Evolutionary conservation across 2,329 filamentous ascomycete genomes (phyloP), one percentile per base, ranked within the genome.

Genomic region (Pestalotiopsis sp.): DNA sequence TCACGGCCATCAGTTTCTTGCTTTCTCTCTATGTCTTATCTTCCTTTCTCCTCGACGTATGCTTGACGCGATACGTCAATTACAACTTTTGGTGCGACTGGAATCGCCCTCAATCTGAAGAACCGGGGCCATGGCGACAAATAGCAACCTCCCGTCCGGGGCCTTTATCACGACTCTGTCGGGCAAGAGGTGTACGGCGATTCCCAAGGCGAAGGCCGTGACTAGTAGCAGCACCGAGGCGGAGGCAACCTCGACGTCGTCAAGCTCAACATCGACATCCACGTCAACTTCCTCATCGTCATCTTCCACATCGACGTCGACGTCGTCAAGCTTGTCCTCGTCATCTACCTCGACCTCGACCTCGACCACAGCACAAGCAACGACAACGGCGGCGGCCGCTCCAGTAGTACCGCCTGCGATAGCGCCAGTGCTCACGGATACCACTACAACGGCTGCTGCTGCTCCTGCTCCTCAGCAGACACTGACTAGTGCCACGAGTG

Each of bases 111-210:
- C 67, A 67, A 52, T 65, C 72, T 65, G 67, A 73, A 72, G 70
- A 60, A 71, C 68, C 56, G 66, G 58, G 73, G 79, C 72, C 68
- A 87, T 87, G 85, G 82, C 81, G 68, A 77, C 78, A 41, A 80
- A 75, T 70, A 73, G 80, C 67, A 80, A 77, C 75, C 81, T 86
- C 76, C 81, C 80, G 71, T 76, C 78, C 74, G 83, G 84, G 75
- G 82, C 83, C 69, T 83, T 84, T 70, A 81, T 86, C 68, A 88
- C 85, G 67, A 83, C 78, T 63, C 80, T 87, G 67, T 77, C 82
- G 68, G 85, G 85, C 65, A 84, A 82, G 76, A 82, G 82, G 77
- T 88, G 87, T 80, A 89, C 87, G 73, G 86, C 84, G 70, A 80
- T 88, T 71, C 86, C 85, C 62, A 84, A 76, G 73, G 71, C 68